phyloP scores from a whole-genome alignment of 768 basidiomycete species.

The Auricularia sp. region DNA sequence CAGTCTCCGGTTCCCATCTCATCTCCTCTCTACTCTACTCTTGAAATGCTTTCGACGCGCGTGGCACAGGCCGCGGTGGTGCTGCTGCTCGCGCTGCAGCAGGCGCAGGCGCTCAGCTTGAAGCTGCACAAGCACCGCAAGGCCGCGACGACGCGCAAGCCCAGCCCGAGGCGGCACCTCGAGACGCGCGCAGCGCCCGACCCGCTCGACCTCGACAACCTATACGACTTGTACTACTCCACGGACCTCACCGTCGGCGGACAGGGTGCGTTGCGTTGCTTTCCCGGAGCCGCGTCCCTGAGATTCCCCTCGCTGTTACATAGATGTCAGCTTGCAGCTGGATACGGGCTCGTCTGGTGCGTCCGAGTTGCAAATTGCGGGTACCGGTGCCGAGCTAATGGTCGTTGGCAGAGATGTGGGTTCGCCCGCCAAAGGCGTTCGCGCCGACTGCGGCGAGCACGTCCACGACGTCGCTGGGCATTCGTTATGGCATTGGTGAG shows the following conservation, averaged over 20 bases:
- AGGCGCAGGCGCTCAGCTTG: conserved; percentile 1
- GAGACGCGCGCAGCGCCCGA: background rate
- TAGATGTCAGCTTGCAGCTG: background rate
- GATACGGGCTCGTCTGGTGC: background rate
- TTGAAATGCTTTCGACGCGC: background rate
- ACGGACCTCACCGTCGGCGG: background rate
- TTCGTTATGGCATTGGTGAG: conserved; percentile 1
- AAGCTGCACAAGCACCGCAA: background rate
- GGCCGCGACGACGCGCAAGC: background rate
- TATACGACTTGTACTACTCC: background rate
- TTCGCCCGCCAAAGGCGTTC: background rate
- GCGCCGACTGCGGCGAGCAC: background rate
- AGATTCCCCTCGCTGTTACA: background rate
- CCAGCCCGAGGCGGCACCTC: background rate
- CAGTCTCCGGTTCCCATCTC: background rate
- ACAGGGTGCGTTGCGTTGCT: background rate
- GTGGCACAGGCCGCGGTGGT: background rate
- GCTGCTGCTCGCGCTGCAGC: background rate
- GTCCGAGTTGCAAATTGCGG: no score
- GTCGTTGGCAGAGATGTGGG: background rate
- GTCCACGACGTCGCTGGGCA: background rate
- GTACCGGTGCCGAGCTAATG: background rate
- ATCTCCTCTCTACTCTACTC: background rate
- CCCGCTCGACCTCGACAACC: conserved; percentile 1
- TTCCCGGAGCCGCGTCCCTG: background rate